phyloP scores from a whole-genome alignment of 169 alveolate genomes.

The Plasmodium billcollinsi region DNA sequence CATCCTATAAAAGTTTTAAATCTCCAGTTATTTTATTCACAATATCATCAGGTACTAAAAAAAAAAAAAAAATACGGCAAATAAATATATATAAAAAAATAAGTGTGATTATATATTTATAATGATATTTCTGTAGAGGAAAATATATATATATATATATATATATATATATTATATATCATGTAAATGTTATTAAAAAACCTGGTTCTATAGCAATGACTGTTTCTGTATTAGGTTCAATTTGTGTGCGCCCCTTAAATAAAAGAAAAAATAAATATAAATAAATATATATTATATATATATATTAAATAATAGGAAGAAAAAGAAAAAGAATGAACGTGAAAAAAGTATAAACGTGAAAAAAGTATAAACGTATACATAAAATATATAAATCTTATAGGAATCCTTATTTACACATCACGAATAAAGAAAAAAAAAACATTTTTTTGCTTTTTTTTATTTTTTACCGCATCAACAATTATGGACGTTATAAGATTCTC shows the following conservation, averaged over 20 bases:
- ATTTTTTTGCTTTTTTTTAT: background rate
- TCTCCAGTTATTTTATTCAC: constrained; percentile 86
- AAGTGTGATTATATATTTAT: background rate
- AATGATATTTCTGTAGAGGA: background rate
- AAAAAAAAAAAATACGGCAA: constrained; percentile 16
- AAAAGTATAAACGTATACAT: background rate
- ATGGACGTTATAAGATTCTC: constrained; percentile 83
- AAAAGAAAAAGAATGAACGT: background rate
- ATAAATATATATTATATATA: background rate
- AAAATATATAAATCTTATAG: background rate
- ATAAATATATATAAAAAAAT: background rate
- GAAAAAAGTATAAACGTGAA: background rate
- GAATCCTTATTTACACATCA: no score
- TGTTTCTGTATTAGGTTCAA: constrained; percentile 92
- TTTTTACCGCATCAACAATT: constrained; percentile 87
- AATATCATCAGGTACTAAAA: constrained; percentile 83
- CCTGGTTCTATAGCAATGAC: constrained; percentile 96
- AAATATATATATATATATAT: background rate
- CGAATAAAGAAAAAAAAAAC: background rate
- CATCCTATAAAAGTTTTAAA: constrained; percentile 80
- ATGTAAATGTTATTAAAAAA: constrained; percentile 12
- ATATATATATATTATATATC: background rate
- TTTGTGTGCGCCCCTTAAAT: constrained; percentile 92
- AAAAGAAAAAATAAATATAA: background rate
- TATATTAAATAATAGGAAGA: background rate